Base-by-base conservation (phyloP, 1,284 basidiomycete species). In the Pterulicium gracile region DNA sequence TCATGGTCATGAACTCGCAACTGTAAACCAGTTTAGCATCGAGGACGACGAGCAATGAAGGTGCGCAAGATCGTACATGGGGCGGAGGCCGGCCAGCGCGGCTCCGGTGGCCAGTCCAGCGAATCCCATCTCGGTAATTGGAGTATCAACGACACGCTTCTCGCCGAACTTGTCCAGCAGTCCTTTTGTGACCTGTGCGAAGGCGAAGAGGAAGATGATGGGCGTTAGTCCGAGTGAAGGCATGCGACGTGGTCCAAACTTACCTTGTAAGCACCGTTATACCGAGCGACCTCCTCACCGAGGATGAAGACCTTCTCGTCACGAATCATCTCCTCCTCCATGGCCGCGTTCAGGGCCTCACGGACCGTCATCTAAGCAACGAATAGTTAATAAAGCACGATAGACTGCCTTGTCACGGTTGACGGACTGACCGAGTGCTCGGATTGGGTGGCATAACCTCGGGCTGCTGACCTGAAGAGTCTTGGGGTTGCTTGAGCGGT, bases 1-100 rank as follows among this genome's bases (percentile, higher is more conserved):
- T 90, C 69, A 91, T 95, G 7, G 92, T 96, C 92, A 96, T 99
- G 76, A 99, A 99, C 75, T 99, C 96, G 79, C 96, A 98, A 59
- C 86, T 89, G 50, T n/a, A 47, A 3, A 36, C 55, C 36, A 51
- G 35, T 20, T 55, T 50, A 48, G 40, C 42, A 48, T 2, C 47
- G 42, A 15, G 36, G 44, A 35, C 32, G 15, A 18, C 24, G 42
- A 24, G 43, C 41, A 51, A 47, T 21, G 32, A 10, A 41, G 23
- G 15, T 21, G 63, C 70, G 5, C n/a, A n/a, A n/a, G n/a, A n/a
- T n/a, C n/a, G 49, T 62, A 86, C 86, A 99, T 78, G 51, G 96
- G 96, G 56, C 93, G 79, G 47, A 98, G 80, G 60, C 96, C 96
- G 55, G 91, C 81, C 43, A 98, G 77, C 45, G 90, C 96, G 50